phyloP scores from a whole-genome alignment of 768 basidiomycete genomes.

The Cubamyces lactineus region DNA sequence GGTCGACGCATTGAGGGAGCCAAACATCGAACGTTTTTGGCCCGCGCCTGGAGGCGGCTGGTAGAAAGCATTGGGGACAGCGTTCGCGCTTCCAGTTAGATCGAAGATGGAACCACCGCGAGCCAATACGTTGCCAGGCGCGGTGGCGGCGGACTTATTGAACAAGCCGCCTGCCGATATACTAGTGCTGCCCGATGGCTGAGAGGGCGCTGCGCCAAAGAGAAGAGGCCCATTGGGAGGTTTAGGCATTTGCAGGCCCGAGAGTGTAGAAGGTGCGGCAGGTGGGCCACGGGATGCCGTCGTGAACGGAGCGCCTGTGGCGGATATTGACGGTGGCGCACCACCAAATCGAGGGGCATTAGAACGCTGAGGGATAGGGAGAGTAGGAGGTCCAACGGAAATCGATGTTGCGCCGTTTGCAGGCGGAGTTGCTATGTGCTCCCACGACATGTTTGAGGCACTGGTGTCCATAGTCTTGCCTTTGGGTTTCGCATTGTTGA shows the following conservation, averaged over 20 bases:
- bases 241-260: slow-evolving; percentile 15
- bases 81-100: slow-evolving; percentile 51
- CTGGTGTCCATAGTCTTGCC: slow-evolving; percentile 43
- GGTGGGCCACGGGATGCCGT: slow-evolving; percentile 13
- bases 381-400: slow-evolving; percentile 26
- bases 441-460: slow-evolving; percentile 64
- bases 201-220: slow-evolving; percentile 13
- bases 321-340: slow-evolving; percentile 22
- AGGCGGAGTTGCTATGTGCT: slow-evolving; percentile 42
- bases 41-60: slow-evolving; percentile 46
- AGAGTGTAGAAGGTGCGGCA: background rate
- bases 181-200: background rate
- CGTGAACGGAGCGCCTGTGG: slow-evolving; percentile 20
- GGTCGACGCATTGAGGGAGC: slow-evolving; percentile 8
- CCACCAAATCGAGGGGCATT: slow-evolving; percentile 44
- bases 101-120: slow-evolving; percentile 40
- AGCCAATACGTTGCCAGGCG: background rate
- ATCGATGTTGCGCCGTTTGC: slow-evolving; percentile 22
- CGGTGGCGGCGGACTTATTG: background rate
- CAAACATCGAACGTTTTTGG: slow-evolving; percentile 22
- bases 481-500: slow-evolving; percentile 7
- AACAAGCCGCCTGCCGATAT: background rate
- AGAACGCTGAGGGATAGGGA: slow-evolving; percentile 36
- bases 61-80: slow-evolving; percentile 69
- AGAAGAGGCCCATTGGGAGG: slow-evolving; percentile 17